Conservation (phyloP, 2,329 filamentous ascomycete species). For the Ophiostoma sp. region DNA sequence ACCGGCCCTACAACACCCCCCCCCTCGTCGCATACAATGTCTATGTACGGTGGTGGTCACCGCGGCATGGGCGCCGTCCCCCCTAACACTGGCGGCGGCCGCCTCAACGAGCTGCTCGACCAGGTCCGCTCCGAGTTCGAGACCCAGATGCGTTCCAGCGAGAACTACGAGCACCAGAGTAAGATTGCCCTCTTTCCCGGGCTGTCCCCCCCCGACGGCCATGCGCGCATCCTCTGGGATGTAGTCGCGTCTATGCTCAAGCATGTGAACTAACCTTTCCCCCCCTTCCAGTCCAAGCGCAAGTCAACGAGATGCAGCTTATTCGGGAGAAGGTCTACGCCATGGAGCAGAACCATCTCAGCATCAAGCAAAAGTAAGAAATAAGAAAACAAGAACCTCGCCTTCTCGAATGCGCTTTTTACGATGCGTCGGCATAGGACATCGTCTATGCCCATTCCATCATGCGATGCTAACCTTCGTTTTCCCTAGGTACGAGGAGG, state of each 20-base stretch:
- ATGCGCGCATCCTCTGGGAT: not conserved
- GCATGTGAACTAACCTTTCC: constrained; percentile 26
- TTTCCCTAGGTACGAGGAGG: constrained; percentile 78
- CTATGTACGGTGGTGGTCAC: constrained; percentile 78
- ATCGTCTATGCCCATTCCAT: not conserved
- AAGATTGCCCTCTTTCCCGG: constrained; percentile 39
- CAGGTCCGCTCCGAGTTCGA: constrained; percentile 90
- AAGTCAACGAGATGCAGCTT: constrained; percentile 92
- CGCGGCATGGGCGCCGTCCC: constrained; percentile 73
- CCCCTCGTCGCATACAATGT: constrained; percentile 41
- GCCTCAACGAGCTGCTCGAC: constrained; percentile 87
- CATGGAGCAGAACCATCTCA: constrained; percentile 83
- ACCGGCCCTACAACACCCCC: not conserved
- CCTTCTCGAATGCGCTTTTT: not conserved
- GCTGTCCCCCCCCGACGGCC: not conserved
- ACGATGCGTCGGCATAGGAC: not conserved
- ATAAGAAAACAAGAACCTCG: no score
- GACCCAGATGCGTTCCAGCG: constrained; percentile 69
- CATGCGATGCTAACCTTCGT: not conserved
- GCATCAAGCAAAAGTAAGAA: constrained; percentile 82
- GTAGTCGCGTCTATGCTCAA: not conserved
- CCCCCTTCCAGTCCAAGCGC: constrained; percentile 63
- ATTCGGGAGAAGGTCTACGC: constrained; percentile 89
- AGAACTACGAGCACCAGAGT: constrained; percentile 92
- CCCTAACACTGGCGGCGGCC: constrained; percentile 47